Conservation (phyloP, 176 grass and related monocot genomes). For the Carex cristatella region DNA sequence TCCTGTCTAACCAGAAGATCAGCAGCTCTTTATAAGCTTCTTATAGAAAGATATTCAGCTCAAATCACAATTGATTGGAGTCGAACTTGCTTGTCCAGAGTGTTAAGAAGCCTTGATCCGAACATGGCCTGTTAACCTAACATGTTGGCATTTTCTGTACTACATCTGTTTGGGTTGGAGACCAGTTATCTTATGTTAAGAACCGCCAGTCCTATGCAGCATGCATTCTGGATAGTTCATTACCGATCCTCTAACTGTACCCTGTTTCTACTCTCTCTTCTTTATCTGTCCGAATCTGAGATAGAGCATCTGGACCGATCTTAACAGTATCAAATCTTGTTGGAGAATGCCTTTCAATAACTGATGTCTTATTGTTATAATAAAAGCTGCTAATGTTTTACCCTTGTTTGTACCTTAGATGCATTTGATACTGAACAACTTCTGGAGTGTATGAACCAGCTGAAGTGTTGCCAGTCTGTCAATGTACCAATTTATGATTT, state of each 20-base stretch:
- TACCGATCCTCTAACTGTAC: neutral
- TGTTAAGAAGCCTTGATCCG: neutral
- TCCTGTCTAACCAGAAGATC: too few species aligned
- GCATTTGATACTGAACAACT: conserved; percentile 97
- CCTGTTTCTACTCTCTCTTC: neutral
- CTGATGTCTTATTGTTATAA: neutral
- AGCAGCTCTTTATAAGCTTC: conserved; percentile 1
- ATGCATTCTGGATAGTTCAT: neutral
- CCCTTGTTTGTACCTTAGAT: conserved; percentile 39
- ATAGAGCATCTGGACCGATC: neutral
- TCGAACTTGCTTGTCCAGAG: neutral
- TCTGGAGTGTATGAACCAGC: conserved; percentile 81
- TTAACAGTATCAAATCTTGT: neutral
- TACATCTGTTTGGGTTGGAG: neutral
- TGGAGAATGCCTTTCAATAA: neutral
- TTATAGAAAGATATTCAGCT: neutral
- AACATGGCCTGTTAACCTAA: neutral
- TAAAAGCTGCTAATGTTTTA: neutral
- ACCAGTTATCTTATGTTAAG: neutral
- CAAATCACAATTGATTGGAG: neutral
- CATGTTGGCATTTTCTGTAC: neutral
- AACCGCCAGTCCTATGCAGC: neutral
- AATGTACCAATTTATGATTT: conserved; percentile 99
- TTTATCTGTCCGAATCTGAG: neutral
- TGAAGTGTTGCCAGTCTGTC: conserved; percentile 71